Conservation (phyloP, 495 filamentous ascomycete species). For the Mytilinidion resinicola region DNA sequence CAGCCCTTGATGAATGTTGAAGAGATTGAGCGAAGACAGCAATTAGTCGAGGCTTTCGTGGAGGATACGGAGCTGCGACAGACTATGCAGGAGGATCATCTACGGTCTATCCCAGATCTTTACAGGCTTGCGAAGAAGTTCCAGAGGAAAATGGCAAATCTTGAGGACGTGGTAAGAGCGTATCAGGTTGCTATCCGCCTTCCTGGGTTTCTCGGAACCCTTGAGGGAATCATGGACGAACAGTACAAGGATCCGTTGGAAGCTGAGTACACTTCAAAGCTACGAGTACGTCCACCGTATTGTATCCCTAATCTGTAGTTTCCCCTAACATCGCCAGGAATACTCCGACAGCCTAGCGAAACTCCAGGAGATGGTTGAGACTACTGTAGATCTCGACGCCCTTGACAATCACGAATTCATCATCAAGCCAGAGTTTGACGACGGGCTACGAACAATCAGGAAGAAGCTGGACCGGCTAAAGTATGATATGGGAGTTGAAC, state of each 20-base stretch:
- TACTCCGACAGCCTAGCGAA: constrained; percentile 75
- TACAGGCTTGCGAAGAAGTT: constrained; percentile 93
- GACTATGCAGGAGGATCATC: constrained; percentile 96
- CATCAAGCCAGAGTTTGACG: constrained; percentile 98
- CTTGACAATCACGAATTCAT: constrained; percentile 97
- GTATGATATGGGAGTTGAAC: constrained; percentile 78
- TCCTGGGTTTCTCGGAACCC: constrained; percentile 79
- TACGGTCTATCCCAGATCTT: constrained; percentile 88
- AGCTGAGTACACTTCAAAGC: constrained; percentile 77
- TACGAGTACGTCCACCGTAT: constrained; percentile 34
- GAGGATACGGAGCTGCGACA: constrained; percentile 89
- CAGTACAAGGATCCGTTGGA: constrained; percentile 83
- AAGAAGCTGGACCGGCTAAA: constrained; percentile 84
- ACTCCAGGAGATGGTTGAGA: constrained; percentile 97
- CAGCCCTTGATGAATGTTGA: constrained; percentile 89
- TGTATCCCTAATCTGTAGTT: neutral
- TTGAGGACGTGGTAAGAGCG: constrained; percentile 92
- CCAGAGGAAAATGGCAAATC: constrained; percentile 78
- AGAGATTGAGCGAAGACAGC: constrained; percentile 87
- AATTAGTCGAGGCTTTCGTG: constrained; percentile 92
- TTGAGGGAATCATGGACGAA: constrained; percentile 95
- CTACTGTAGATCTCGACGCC: constrained; percentile 92
- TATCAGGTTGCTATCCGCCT: constrained; percentile 92
- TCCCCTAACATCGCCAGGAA: constrained; percentile 35
- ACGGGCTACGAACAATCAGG: constrained; percentile 75